These are phyloP conservation scores for Bifiguratus adelaidae DNA, from an alignment of 192 early-diverging fungal species.

Conservation along the genomic window DNA sequence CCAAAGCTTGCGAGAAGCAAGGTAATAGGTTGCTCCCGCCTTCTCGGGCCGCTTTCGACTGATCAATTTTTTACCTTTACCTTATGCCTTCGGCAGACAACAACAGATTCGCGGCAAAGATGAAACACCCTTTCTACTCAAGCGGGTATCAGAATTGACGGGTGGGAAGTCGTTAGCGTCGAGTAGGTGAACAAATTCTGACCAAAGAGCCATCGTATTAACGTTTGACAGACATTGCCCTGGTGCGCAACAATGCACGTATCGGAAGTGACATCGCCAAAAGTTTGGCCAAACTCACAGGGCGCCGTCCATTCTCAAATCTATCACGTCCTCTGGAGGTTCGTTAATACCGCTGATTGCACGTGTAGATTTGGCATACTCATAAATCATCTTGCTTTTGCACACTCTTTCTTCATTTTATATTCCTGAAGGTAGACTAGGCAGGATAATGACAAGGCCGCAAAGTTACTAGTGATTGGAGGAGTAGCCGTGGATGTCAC, in stretches of 20 bases:
- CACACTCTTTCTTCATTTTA: constrained; percentile 28
- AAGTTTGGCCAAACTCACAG: constrained; percentile 22
- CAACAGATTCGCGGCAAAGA: constrained; percentile 74
- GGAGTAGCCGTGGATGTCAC: constrained; percentile 83
- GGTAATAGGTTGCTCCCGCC: constrained; percentile 16
- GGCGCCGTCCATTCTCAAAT: background rate
- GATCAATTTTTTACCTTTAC: background rate
- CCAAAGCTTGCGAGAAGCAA: constrained; percentile 58
- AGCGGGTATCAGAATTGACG: constrained; percentile 75
- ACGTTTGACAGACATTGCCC: constrained; percentile 56
- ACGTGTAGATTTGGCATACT: background rate
- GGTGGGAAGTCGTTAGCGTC: constrained; percentile 66
- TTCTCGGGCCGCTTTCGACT: background rate
- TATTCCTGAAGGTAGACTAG: constrained; percentile 60
- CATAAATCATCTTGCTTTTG: background rate
- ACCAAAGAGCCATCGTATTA: constrained; percentile 3
- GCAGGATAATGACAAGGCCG: constrained; percentile 6
- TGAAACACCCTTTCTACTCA: constrained; percentile 88
- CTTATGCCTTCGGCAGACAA: constrained; percentile 18
- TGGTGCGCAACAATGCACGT: constrained; percentile 84
- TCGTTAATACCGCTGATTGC: background rate
- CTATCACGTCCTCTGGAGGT: background rate
- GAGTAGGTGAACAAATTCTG: constrained; percentile 46
- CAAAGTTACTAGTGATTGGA: constrained; percentile 59
- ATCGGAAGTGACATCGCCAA: constrained; percentile 74